Evolutionary conservation across 1,284 basidiomycete species (phyloP).

Genomic region (Moesziomyces sp.): DNA sequence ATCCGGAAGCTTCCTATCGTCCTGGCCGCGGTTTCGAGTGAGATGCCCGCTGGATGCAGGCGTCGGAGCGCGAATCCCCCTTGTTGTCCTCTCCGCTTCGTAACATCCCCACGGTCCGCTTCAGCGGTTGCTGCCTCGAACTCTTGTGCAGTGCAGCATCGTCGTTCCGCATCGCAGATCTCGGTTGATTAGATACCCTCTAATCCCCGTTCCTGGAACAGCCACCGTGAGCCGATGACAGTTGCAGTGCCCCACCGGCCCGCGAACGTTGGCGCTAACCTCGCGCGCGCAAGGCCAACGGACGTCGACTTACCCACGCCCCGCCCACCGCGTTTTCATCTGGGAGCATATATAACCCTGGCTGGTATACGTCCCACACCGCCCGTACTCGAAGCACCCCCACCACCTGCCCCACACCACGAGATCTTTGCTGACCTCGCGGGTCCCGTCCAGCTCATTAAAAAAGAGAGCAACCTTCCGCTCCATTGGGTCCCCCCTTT

Average conservation of each 20-base stretch:
- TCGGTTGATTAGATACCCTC: background rate
- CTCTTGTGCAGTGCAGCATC: too few species aligned
- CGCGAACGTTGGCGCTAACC: background rate
- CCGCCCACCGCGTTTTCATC: background rate
- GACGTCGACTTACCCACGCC: background rate
- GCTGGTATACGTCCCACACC: too few species aligned
- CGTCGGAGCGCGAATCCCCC: background rate
- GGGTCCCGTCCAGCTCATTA: background rate
- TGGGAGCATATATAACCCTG: background rate
- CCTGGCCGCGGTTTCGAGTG: background rate
- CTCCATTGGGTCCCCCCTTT: background rate
- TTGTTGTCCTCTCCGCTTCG: background rate
- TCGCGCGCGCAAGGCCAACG: background rate
- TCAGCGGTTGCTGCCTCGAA: background rate
- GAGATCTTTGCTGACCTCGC: background rate
- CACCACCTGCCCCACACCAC: background rate
- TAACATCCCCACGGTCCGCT: background rate
- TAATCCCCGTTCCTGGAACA: background rate
- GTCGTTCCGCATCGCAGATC: background rate
- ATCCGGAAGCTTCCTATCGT: background rate
- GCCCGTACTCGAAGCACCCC: background rate
- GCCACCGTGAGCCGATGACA: background rate
- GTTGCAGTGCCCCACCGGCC: background rate
- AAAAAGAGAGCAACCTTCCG: background rate
- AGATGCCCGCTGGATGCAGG: background rate